Percentiles rank a stretch among this genome's conserved stretches.
These are phyloP conservation scores for Ochetophila trinervis DNA, from an alignment of 306 rosid species.

Conservation along the genomic window DNA sequence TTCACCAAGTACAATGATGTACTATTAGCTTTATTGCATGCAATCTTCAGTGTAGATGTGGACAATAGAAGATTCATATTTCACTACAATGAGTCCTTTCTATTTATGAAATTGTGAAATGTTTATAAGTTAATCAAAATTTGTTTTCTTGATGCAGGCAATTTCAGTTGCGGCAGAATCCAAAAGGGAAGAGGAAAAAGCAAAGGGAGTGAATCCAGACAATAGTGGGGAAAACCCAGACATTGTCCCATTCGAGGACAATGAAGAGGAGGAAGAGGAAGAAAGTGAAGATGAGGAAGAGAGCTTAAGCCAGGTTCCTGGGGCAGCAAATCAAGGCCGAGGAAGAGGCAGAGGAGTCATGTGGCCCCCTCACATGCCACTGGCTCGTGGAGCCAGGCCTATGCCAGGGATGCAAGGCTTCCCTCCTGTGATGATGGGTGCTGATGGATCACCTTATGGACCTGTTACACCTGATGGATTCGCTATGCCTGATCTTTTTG, in stretches of 20 bases:
- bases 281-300: conserved; percentile 99
- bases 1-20: not conserved
- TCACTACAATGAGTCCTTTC: not conserved
- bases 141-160: conserved; percentile 50
- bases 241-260: conserved; percentile 97
- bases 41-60: conserved; percentile 9
- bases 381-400: conserved; percentile 88
- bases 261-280: conserved; percentile 99
- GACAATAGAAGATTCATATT: conserved; percentile 9
- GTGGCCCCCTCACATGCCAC: conserved; percentile 98
- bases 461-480: conserved; percentile 87
- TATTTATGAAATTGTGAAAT: not conserved
- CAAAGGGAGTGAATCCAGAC: conserved; percentile 94
- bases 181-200: conserved; percentile 98
- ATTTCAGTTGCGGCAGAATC: conserved; percentile 84
- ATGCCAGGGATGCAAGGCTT: conserved; percentile 89
- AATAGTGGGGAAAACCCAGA: conserved; percentile 89
- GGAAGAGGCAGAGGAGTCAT: conserved; percentile 94
- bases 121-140: conserved; percentile 12
- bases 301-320: conserved; percentile 58
- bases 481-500: conserved; percentile 85
- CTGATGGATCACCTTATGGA: conserved; percentile 85
- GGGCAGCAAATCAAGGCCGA: conserved; percentile 69
- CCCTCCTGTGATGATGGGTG: conserved; percentile 87
- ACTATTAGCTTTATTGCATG: not conserved